Evolutionary conservation across 2,329 filamentous ascomycete genomes (phyloP).

Genomic region (Cercospora sp.): DNA sequence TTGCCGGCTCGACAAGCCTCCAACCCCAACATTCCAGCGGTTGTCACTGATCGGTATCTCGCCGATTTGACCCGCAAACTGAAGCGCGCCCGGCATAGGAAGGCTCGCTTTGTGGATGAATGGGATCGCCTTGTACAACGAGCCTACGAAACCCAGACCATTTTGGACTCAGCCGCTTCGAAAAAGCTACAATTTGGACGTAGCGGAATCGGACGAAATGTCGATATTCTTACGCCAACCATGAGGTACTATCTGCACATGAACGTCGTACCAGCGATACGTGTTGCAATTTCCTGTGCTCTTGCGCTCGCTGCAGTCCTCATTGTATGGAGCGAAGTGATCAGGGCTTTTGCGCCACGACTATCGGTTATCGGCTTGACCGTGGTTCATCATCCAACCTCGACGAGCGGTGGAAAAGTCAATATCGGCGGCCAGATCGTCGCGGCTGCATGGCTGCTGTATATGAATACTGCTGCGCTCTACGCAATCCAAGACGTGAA

Average conservation of each 20-base stretch:
- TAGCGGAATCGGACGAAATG: background rate
- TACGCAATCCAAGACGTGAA: conserved; percentile 88
- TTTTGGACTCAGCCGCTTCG: conserved; percentile 80
- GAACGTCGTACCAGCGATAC: conserved; percentile 68
- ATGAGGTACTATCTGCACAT: conserved; percentile 77
- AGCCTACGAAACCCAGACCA: conserved; percentile 73
- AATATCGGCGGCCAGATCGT: conserved; percentile 84
- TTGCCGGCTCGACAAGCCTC: conserved; percentile 40
- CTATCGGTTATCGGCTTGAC: conserved; percentile 69
- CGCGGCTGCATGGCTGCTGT: conserved; percentile 84
- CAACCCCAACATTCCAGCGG: conserved; percentile 57
- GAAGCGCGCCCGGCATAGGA: conserved; percentile 77
- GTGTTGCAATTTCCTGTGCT: conserved; percentile 65
- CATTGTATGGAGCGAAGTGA: conserved; percentile 90
- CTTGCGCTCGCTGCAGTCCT: conserved; percentile 74
- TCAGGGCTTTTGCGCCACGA: conserved; percentile 76
- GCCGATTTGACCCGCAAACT: conserved; percentile 84
- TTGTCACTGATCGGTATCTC: conserved; percentile 90
- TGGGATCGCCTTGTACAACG: conserved; percentile 79
- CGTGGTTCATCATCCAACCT: conserved; percentile 74
- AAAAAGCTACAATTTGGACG: conserved; percentile 75
- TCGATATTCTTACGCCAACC: conserved; percentile 67
- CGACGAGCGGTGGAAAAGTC: conserved; percentile 64
- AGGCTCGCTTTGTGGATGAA: conserved; percentile 78
- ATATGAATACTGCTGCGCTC: conserved; percentile 91